Evolutionary conservation across 2,329 filamentous ascomycete genomes (phyloP).

Genomic region (Colletotrichum sp.): DNA sequence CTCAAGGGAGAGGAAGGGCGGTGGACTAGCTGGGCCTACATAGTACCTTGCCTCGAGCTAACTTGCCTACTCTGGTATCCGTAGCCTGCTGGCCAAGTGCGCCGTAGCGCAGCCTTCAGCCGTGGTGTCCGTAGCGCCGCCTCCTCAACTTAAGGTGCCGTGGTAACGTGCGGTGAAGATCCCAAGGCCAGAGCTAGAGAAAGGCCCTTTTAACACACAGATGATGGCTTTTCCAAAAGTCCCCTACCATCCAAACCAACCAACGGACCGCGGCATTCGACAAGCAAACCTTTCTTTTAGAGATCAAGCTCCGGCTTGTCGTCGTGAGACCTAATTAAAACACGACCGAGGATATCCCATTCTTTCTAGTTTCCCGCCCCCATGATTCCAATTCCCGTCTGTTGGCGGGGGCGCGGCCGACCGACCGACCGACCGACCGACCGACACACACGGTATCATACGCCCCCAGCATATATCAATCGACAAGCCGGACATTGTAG

Average conservation of each 20-base stretch:
- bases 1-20: slow-evolving; percentile 3
- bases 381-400: background rate
- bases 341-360: background rate
- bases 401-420: background rate
- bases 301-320: background rate
- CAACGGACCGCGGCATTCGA: background rate
- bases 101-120: background rate
- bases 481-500: background rate
- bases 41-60: background rate
- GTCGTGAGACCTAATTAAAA: background rate
- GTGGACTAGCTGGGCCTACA: slow-evolving; percentile 5
- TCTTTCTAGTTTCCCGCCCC: background rate
- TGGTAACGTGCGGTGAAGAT: background rate
- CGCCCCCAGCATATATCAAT: background rate
- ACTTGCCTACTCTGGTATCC: background rate
- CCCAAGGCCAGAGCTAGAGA: background rate
- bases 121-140: background rate
- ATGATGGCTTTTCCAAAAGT: slow-evolving; percentile 13
- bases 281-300: background rate
- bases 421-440: background rate
- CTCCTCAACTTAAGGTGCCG: background rate
- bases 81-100: background rate
- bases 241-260: background rate
- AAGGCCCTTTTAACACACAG: background rate
- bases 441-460: background rate